phyloP scores from a whole-genome alignment of 257 asterid genomes.

The Solanum appendiculatum region DNA sequence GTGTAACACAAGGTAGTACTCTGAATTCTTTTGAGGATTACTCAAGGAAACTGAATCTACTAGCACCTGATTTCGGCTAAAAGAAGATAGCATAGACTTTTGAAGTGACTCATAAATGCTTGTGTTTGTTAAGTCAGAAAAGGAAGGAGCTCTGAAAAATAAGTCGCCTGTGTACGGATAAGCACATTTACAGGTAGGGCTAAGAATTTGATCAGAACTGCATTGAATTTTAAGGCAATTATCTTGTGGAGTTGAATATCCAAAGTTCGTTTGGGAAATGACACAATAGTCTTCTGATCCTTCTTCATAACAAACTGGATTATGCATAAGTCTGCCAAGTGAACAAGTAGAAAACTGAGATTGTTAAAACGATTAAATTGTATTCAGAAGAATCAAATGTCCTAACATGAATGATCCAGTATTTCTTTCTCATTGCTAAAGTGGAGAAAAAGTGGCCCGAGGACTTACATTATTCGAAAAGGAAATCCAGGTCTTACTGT shows the following conservation, averaged over 20 bases:
- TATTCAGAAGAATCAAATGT: neutral
- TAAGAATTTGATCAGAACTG: slow-evolving; percentile 22
- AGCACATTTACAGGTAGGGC: slow-evolving; percentile 70
- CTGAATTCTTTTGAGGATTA: slow-evolving; percentile 32
- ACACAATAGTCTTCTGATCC: slow-evolving; percentile 34
- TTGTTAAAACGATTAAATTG: neutral
- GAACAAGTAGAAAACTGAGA: neutral
- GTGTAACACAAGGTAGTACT: slow-evolving; percentile 35
- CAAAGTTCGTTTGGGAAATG: slow-evolving; percentile 5
- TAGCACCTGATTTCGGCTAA: slow-evolving; percentile 23
- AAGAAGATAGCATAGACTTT: slow-evolving; percentile 24
- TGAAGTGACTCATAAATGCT: slow-evolving; percentile 28
- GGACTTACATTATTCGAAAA: slow-evolving; percentile 12
- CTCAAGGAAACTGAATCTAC: slow-evolving; percentile 67
- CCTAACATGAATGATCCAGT: neutral
- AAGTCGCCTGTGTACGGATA: slow-evolving; percentile 64
- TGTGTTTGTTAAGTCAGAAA: slow-evolving; percentile 49
- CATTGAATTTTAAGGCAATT: slow-evolving; percentile 40
- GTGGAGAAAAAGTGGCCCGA: neutral
- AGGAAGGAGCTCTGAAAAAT: slow-evolving; percentile 59
- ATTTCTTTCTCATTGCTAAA: neutral
- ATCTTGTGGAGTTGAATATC: slow-evolving; percentile 30
- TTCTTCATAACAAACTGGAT: slow-evolving; percentile 48
- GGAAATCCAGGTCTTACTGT: neutral
- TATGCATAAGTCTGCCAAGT: slow-evolving; percentile 40